Percentiles rank a stretch among this genome's conserved stretches.
phyloP scores from a whole-genome alignment of 495 filamentous ascomycete species.

The Aspergillus indologenus region DNA sequence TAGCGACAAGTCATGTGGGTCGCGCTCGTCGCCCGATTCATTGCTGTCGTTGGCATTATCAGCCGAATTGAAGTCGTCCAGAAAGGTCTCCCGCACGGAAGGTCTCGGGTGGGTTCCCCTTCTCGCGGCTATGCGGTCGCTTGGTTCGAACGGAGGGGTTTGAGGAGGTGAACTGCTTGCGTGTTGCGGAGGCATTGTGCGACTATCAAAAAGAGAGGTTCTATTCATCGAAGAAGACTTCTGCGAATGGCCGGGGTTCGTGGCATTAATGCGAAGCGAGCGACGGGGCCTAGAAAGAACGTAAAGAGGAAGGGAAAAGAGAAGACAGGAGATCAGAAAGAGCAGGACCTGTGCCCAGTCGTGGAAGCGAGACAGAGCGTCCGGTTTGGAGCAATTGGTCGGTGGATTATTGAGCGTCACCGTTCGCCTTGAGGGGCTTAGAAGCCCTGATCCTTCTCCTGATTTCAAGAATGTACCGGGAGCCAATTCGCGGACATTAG shows the following conservation, averaged over 20 bases:
- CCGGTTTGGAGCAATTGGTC: neutral
- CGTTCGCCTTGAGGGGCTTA: neutral
- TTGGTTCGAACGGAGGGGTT: constrained; percentile 42
- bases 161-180: constrained; percentile 40
- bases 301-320: neutral
- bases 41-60: constrained; percentile 41
- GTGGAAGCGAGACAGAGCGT: neutral
- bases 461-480: neutral
- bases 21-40: constrained; percentile 53
- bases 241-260: neutral
- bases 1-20: constrained; percentile 86
- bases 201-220: constrained; percentile 20
- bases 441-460: neutral
- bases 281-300: neutral
- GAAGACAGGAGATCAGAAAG: neutral
- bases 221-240: constrained; percentile 13
- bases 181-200: constrained; percentile 36
- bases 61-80: constrained; percentile 45
- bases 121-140: constrained; percentile 31
- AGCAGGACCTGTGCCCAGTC: neutral
- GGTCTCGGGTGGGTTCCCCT: constrained; percentile 31
- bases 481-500: constrained; percentile 1
- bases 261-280: constrained; percentile 8
- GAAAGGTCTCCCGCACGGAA: constrained; percentile 49
- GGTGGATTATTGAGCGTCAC: neutral